phyloP scores from a whole-genome alignment of 768 basidiomycete species.

The Russula brevipes region DNA sequence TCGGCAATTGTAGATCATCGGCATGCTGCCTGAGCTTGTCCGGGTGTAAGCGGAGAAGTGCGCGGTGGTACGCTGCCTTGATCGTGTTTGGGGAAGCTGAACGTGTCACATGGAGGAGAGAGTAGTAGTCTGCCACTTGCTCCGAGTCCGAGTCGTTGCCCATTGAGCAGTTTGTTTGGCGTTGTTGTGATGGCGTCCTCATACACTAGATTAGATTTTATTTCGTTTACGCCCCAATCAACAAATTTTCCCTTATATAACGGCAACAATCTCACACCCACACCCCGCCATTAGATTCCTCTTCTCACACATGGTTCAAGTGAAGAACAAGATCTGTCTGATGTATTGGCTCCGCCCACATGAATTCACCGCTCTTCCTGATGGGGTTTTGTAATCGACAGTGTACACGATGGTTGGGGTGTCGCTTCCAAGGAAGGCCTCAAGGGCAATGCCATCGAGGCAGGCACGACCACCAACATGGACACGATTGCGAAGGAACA shows the following conservation, averaged over 20 bases:
- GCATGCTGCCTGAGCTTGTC: slow-evolving; percentile 39
- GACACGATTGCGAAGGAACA: slow-evolving; percentile 76
- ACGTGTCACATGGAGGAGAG: slow-evolving; percentile 47
- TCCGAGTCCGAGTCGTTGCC: not conserved
- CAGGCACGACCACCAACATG: slow-evolving; percentile 83
- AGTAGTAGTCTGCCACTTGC: slow-evolving; percentile 50
- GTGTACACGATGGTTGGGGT: slow-evolving; percentile 97
- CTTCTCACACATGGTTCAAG: slow-evolving; percentile 39
- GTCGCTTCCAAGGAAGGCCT: slow-evolving; percentile 59
- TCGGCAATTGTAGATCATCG: not conserved
- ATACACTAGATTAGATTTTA: no score
- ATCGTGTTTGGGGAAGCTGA: slow-evolving; percentile 51
- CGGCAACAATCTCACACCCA: not conserved
- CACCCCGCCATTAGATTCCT: not conserved
- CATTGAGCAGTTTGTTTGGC: not conserved
- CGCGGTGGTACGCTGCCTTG: slow-evolving; percentile 65
- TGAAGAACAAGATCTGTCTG: slow-evolving; percentile 87
- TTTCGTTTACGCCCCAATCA: no score
- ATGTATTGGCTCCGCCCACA: slow-evolving; percentile 45
- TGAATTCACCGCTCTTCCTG: not conserved
- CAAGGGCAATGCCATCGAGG: slow-evolving; percentile 86
- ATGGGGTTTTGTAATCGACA: slow-evolving; percentile 29
- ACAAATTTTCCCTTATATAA: no score
- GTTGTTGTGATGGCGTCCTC: not conserved
- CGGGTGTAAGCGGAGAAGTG: slow-evolving; percentile 61